phyloP scores from a whole-genome alignment of 73 alveolate genomes.

The Uronychia setigera region DNA sequence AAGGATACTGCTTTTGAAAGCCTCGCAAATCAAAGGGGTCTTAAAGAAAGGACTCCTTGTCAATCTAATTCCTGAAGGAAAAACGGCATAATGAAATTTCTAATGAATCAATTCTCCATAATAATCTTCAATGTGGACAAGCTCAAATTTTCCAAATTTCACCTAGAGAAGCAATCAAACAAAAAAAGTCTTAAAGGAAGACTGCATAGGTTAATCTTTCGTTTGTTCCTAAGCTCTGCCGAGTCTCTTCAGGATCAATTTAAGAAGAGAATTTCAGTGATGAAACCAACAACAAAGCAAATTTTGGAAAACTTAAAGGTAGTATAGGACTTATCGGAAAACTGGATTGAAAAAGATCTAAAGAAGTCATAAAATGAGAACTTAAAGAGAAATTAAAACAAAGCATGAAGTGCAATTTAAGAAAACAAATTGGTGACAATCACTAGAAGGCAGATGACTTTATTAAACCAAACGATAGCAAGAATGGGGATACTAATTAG shows the following conservation, averaged over 20 bases:
- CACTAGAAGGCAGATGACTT: not conserved
- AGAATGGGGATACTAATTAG: not conserved
- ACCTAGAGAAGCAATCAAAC: not conserved
- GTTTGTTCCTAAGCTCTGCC: not conserved
- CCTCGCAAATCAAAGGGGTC: too few relatives aligned
- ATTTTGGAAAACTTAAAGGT: not conserved
- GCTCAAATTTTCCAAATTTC: not conserved
- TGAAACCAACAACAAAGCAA: not conserved
- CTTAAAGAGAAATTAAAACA: not conserved
- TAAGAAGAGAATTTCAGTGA: not conserved
- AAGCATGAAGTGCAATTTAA: too few relatives aligned
- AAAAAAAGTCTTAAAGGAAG: not conserved
- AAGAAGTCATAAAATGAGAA: not conserved
- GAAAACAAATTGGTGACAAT: too few relatives aligned
- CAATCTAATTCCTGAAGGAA: not conserved
- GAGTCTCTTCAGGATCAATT: not conserved
- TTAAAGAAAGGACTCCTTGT: not conserved
- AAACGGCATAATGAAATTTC: not conserved
- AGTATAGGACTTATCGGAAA: too few relatives aligned
- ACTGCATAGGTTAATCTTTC: not conserved
- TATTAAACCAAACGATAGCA: not conserved
- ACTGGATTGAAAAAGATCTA: not conserved
- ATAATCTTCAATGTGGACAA: not conserved
- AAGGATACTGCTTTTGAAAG: too few relatives aligned
- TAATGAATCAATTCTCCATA: not conserved